Evolutionary conservation across 441 rosid genomes (phyloP).

Genomic region (Bruguiera hainesii): DNA sequence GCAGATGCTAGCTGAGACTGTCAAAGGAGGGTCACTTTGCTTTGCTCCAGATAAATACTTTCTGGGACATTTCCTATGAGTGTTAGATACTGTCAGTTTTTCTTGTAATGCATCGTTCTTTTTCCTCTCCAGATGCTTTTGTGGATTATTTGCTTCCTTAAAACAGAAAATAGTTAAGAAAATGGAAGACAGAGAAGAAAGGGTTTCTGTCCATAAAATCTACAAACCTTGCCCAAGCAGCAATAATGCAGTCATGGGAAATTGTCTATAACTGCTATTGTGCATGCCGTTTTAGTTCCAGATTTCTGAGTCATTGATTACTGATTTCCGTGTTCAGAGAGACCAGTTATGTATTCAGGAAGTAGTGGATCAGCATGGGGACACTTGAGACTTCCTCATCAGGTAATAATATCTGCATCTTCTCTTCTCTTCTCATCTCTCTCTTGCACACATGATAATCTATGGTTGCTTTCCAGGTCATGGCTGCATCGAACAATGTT

Average conservation of each 20-base stretch:
- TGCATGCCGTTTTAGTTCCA: not conserved
- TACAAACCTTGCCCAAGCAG: no score
- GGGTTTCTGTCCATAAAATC: no score
- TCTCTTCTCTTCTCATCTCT: not conserved
- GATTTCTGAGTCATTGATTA: not conserved
- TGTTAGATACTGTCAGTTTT: not conserved
- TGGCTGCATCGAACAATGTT: constrained; percentile 29
- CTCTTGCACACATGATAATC: not conserved
- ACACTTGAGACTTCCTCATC: constrained; percentile 48
- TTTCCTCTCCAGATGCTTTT: not conserved
- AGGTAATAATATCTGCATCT: constrained; percentile 31
- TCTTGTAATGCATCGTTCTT: not conserved
- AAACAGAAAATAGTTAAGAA: not conserved
- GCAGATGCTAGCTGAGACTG: not conserved
- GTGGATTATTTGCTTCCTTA: not conserved
- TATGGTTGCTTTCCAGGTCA: constrained; percentile 31
- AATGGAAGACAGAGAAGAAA: no score
- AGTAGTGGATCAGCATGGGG: constrained; percentile 44
- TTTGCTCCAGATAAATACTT: not conserved
- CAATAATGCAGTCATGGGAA: not conserved
- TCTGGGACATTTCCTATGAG: not conserved
- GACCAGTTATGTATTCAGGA: constrained; percentile 51
- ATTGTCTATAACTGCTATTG: not conserved
- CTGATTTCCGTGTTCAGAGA: constrained; percentile 36
- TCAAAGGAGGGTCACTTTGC: not conserved